Evolutionary conservation across 192 early-diverging fungal species (phyloP).

Genomic region (Pilaira anomala): DNA sequence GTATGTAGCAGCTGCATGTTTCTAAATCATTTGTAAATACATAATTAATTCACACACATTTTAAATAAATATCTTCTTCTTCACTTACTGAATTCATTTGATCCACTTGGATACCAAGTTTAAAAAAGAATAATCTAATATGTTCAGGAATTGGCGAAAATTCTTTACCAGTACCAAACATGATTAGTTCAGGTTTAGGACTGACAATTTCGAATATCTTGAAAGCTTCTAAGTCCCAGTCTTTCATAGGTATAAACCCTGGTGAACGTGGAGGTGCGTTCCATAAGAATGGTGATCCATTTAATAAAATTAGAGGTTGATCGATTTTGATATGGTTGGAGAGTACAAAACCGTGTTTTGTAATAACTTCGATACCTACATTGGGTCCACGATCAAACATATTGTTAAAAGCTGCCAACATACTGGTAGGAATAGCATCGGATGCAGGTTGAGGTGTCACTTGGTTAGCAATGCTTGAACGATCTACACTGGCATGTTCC

Average conservation of each 20-base stretch:
- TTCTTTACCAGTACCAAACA: conserved; percentile 55
- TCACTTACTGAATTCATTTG: conserved; percentile 54
- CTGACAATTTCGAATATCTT: conserved; percentile 54
- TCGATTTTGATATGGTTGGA: conserved; percentile 44
- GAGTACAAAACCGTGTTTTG: conserved; percentile 53
- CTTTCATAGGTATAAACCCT: conserved; percentile 24
- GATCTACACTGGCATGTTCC: conserved; percentile 5
- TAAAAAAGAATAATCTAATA: conserved; percentile 44
- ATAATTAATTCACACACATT: neutral
- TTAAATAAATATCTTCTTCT: neutral
- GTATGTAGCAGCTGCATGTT: conserved; percentile 54
- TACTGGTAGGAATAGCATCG: conserved; percentile 1
- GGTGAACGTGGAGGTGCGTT: conserved; percentile 37
- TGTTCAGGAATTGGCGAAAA: conserved; percentile 50
- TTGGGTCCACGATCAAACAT: conserved; percentile 53
- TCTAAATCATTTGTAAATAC: conserved; percentile 33
- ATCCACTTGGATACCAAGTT: conserved; percentile 56
- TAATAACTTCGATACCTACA: conserved; percentile 43
- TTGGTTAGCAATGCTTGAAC: conserved; percentile 7
- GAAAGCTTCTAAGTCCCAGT: conserved; percentile 45
- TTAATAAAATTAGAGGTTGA: conserved; percentile 50
- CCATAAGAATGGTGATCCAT: conserved; percentile 56
- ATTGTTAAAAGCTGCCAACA: conserved; percentile 42
- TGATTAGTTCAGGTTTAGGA: conserved; percentile 56
- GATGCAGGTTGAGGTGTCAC: neutral